phyloP scores from a whole-genome alignment of 2,329 filamentous ascomycete species.

The Grosmannia penicillata region DNA sequence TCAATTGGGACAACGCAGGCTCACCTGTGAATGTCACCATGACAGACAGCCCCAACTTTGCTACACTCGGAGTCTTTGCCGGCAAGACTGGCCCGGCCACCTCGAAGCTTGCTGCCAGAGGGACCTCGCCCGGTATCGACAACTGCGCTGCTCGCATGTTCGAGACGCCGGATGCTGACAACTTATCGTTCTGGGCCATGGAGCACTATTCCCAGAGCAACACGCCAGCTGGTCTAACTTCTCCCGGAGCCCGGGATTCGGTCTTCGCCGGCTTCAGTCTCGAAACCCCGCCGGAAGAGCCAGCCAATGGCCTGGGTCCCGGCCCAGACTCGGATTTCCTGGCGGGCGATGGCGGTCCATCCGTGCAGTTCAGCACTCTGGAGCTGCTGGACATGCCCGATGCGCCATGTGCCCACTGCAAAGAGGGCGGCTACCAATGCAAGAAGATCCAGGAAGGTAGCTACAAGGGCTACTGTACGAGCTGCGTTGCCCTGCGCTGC shows the following conservation, averaged over 20 bases:
- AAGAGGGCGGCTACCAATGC: conserved; percentile 38
- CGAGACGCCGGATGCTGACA: conserved; percentile 40
- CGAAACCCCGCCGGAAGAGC: too few relatives aligned
- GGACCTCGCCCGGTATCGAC: too few relatives aligned
- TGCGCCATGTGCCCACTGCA: conserved; percentile 37
- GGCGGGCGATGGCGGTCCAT: too few relatives aligned
- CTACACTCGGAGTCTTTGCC: too few relatives aligned
- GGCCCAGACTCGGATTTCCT: neutral
- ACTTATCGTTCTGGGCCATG: conserved; percentile 44
- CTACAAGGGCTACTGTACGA: conserved; percentile 46
- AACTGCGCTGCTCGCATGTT: conserved; percentile 30
- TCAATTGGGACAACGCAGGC: conserved; percentile 43
- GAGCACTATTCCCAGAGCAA: conserved; percentile 36
- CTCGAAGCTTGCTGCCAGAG: too few relatives aligned
- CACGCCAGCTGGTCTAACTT: conserved; percentile 12
- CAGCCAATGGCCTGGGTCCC: neutral
- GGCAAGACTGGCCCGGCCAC: too few relatives aligned
- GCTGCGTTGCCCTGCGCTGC: conserved; percentile 43
- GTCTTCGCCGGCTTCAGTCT: too few relatives aligned
- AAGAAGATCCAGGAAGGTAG: conserved; percentile 45
- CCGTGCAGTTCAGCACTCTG: conserved; percentile 11
- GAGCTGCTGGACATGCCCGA: conserved; percentile 25
- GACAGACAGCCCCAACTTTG: neutral
- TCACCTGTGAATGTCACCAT: conserved; percentile 10
- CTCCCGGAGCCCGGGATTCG: too few relatives aligned